Evolutionary conservation across 768 basidiomycete genomes (phyloP), one percentile per base, ranked within the genome.

Genomic region (Amanita phalloides): DNA sequence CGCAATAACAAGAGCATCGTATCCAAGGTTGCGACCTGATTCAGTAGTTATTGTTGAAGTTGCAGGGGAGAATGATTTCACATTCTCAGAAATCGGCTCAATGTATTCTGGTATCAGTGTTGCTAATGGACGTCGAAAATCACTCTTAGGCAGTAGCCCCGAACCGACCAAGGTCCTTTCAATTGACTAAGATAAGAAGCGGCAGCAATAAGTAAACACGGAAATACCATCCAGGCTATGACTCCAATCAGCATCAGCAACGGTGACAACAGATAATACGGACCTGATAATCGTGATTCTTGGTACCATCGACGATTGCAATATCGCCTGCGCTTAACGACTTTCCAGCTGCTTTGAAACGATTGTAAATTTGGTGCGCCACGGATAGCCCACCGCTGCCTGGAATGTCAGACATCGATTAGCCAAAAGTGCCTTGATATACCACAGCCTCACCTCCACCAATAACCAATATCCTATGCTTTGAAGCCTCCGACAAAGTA

Each of bases 1-100:
- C 21, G 93, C 90, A 46, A 99, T 86, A 21, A 99, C 83, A 33
- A 99, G 74, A 30, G 78, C 74, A 57, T 97, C 93, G 62, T 98
- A 98, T 21, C 75, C 72, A 53, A 92, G 66, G 42, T 73, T 75
- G 47, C 81, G 75, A 35, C 91, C 90, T 30, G 80, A 75, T 1
- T 73, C 66, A 21, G 91, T 89, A 8, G 78, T 82, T 37, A 98
- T 67, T 26, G 82, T 78, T 45, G 90, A 92, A 8, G 73, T 71
- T 39, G 73, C 70, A 4, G 95, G 95, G 47, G 81, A 75, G 65
- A 98, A 95, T 0, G 78, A 65, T 45, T 79, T 68, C 52, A 87
- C 86, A 52, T 82, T 78, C 60, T 89, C 82, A 37, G 79, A 64
- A 55, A 91, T 79, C 58, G 83, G 82, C 0, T 77, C 68, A 51